Percentiles rank a stretch among this genome's conserved stretches.
These are phyloP conservation scores for Drechslerella dactyloides DNA, from an alignment of 2,329 filamentous ascomycete genomes.

Conservation along the genomic window DNA sequence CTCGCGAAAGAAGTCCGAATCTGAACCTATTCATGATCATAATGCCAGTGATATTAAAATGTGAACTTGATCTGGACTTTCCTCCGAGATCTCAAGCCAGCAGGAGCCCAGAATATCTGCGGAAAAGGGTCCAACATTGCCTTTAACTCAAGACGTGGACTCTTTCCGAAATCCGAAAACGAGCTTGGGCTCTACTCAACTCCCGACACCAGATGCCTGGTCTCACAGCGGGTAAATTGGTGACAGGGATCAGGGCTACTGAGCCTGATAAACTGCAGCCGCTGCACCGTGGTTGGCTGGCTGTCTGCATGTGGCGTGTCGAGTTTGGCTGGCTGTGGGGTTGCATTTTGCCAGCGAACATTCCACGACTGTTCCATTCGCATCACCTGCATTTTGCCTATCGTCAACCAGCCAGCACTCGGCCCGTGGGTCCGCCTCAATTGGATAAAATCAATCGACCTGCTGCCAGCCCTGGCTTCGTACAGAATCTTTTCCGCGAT, in stretches of 20 bases:
- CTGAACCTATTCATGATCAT: too few relatives aligned
- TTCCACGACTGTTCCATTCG: constrained; percentile 46
- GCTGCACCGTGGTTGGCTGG: constrained; percentile 37
- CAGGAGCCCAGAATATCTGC: too few relatives aligned
- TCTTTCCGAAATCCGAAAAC: background rate
- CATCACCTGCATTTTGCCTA: constrained; percentile 38
- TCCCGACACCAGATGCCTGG: constrained; percentile 47
- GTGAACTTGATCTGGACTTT: background rate
- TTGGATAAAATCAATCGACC: constrained; percentile 40
- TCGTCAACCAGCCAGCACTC: constrained; percentile 21
- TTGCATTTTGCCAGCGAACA: constrained; percentile 50
- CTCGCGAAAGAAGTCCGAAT: background rate
- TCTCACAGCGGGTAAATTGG: constrained; percentile 45
- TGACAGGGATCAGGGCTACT: constrained; percentile 27
- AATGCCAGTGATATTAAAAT: background rate
- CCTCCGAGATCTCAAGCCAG: background rate
- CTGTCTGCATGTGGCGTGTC: constrained; percentile 20
- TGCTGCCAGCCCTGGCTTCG: constrained; percentile 8
- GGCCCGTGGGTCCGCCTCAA: constrained; percentile 48
- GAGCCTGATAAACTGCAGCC: constrained; percentile 49
- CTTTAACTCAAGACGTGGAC: too few relatives aligned
- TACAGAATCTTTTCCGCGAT: constrained; percentile 21
- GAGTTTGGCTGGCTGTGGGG: constrained; percentile 19
- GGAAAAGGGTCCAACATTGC: too few relatives aligned
- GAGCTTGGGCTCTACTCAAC: background rate